Evolutionary conservation across 768 basidiomycete genomes (phyloP), one percentile per base, ranked within the genome.

Genomic region (Erythrobasidium yunnanense): DNA sequence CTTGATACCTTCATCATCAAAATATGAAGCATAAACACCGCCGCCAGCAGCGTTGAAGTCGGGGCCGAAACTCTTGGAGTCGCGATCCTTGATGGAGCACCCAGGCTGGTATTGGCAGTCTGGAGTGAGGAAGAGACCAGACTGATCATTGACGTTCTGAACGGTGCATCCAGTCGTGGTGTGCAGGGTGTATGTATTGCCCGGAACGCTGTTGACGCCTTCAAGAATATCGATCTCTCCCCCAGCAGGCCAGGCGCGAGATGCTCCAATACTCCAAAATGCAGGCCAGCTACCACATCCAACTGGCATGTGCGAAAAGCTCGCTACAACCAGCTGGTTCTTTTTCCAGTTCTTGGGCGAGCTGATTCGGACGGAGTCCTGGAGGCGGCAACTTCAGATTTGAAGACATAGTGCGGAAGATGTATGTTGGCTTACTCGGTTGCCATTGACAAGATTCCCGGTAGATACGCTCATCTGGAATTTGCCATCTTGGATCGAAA

Each of bases 191-290:
- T 63, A 63, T 15, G 86, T 85, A 68, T 85, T 87, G 58, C 78
- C 77, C 1, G 79, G 78, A 42, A 81, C 81, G 52, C 80, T 73
- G 75, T 91, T 90, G 68, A 90, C 84, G 35, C 83, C 85, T 74
- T 90, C 88, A 65, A 90, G 82, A 7, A 85, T 86, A 74, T 90
- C 88, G 68, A 86, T 85, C 72, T 87, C 85, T 18, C 71, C 71
- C 6, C 69, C 70, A 0, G 45, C 30, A 0, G 71, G 71, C 71
- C 71, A 72, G 32, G 60, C 45, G 23, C 47, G 45, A 18, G 18
- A 50, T 29, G 50, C 51, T n/a, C 63, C 63, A 20, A 60, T 66
- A 1, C 50, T n/a, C 71, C 71, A 72, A 32, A 69, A 55, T 0
- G 69, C 68, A 0, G 69, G 68, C 71, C 71, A 72, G 1, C 50